Evolutionary conservation across 1,284 basidiomycete species (phyloP).

Genomic region (Cronartium quercuum): DNA sequence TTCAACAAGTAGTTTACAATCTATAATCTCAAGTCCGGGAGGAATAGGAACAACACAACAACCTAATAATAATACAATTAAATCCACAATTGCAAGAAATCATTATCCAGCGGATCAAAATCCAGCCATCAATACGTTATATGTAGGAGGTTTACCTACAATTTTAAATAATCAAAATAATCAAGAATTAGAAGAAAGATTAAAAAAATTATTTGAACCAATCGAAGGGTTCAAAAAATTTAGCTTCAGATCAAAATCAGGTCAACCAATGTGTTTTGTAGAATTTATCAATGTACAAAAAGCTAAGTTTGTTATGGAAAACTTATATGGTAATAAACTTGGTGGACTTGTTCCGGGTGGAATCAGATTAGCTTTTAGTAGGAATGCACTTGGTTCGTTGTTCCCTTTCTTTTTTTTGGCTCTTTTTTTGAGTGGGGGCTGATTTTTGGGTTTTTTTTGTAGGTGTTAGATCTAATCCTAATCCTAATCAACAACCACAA

Average conservation of each 20-base stretch:
- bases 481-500: not conserved
- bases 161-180: too few relatives aligned
- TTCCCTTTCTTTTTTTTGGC: not conserved
- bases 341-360: conserved; percentile 87
- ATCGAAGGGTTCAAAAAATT: conserved; percentile 81
- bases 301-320: conserved; percentile 76
- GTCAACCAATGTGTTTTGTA: conserved; percentile 89
- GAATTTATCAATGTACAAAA: conserved; percentile 83
- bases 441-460: not conserved
- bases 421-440: not conserved
- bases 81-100: conserved; percentile 28
- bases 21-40: conserved; percentile 7
- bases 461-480: not conserved
- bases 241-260: conserved; percentile 89
- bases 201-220: conserved; percentile 70
- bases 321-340: conserved; percentile 84
- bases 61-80: conserved; percentile 33
- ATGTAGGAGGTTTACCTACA: conserved; percentile 80
- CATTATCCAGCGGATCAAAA: conserved; percentile 74
- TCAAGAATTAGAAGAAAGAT: conserved; percentile 69
- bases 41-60: conserved; percentile 43
- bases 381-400: conserved; percentile 76
- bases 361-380: conserved; percentile 90
- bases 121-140: conserved; percentile 87
- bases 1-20: not conserved